Conservation (phyloP, 768 basidiomycete species). For the Lactarius psammicola region DNA sequence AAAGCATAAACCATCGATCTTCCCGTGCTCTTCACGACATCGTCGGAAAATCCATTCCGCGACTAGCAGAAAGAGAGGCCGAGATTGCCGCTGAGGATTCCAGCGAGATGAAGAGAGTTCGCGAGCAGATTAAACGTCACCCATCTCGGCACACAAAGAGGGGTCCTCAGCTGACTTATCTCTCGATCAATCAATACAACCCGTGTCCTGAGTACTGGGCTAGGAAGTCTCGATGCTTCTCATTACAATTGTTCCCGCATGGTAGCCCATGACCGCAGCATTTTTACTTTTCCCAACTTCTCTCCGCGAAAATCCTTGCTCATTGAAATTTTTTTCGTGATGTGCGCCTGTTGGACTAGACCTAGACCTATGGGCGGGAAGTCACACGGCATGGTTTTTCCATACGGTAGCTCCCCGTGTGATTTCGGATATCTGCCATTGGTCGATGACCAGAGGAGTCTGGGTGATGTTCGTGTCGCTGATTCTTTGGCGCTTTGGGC, state of each 20-base stretch:
- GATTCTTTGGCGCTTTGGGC: background rate
- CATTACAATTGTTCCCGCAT: slow-evolving; percentile 1
- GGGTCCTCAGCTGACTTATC: slow-evolving; percentile 67
- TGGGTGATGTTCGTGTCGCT: background rate
- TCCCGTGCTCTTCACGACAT: slow-evolving; percentile 58
- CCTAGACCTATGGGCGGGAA: background rate
- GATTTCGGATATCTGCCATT: background rate
- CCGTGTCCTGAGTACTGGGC: slow-evolving; percentile 6
- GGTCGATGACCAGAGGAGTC: slow-evolving; percentile 1
- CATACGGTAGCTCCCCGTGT: background rate
- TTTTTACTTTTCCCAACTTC: slow-evolving; percentile 49
- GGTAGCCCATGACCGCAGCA: slow-evolving; percentile 52
- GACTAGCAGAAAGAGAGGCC: slow-evolving; percentile 52
- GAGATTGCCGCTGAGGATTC: slow-evolving; percentile 45
- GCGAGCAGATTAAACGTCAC: no score
- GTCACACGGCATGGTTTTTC: background rate
- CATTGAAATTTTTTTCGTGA: slow-evolving; percentile 44
- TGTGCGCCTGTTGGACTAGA: background rate
- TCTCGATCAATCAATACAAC: slow-evolving; percentile 48
- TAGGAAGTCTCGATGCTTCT: slow-evolving; percentile 26
- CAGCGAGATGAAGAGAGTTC: slow-evolving; percentile 11
- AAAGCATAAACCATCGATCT: slow-evolving; percentile 34
- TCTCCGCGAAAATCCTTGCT: slow-evolving; percentile 51
- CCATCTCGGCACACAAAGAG: slow-evolving; percentile 31
- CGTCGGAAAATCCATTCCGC: slow-evolving; percentile 61